These are phyloP conservation scores for Talaromyces verruculosus DNA, from an alignment of 2,329 filamentous ascomycete species.

Conservation along the genomic window DNA sequence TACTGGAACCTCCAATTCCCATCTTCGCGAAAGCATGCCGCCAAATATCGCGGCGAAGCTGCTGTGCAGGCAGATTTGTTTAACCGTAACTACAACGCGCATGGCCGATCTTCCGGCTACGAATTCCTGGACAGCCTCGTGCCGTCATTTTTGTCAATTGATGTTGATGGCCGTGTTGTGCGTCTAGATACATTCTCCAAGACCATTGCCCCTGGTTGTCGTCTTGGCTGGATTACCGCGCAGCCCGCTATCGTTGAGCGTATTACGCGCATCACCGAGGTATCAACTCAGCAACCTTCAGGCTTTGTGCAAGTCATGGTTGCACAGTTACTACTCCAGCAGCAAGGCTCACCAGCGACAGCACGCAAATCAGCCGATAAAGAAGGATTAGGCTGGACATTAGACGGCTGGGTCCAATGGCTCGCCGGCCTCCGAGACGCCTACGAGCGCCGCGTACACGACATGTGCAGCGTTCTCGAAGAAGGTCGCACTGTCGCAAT, in stretches of 20 bases:
- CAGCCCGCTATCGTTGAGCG: conserved; percentile 77
- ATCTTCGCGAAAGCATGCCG: conserved; percentile 56
- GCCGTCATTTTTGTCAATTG: conserved; percentile 78
- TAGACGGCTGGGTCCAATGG: conserved; percentile 88
- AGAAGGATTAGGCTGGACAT: conserved; percentile 68
- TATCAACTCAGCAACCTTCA: conserved; percentile 76
- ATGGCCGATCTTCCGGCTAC: conserved; percentile 63
- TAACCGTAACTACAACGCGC: conserved; percentile 41
- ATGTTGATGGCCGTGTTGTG: conserved; percentile 82
- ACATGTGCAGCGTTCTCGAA: conserved; percentile 74
- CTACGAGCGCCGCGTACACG: conserved; percentile 81
- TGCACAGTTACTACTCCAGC: conserved; percentile 72
- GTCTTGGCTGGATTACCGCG: conserved; percentile 86
- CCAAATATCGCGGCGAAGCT: conserved; percentile 30
- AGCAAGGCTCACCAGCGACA: conserved; percentile 51
- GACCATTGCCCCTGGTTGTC: conserved; percentile 83
- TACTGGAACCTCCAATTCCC: conserved; percentile 95
- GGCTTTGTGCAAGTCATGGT: conserved; percentile 87
- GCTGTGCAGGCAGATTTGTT: conserved; percentile 32
- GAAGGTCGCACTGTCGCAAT: conserved; percentile 65
- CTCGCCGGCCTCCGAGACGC: conserved; percentile 77
- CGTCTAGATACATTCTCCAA: conserved; percentile 94
- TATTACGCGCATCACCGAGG: conserved; percentile 71
- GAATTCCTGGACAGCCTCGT: conserved; percentile 78
- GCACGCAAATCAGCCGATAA: conserved; percentile 48